These are phyloP conservation scores for Hypericum perforatum DNA, from an alignment of 345 rosid species.

Conservation along the genomic window DNA sequence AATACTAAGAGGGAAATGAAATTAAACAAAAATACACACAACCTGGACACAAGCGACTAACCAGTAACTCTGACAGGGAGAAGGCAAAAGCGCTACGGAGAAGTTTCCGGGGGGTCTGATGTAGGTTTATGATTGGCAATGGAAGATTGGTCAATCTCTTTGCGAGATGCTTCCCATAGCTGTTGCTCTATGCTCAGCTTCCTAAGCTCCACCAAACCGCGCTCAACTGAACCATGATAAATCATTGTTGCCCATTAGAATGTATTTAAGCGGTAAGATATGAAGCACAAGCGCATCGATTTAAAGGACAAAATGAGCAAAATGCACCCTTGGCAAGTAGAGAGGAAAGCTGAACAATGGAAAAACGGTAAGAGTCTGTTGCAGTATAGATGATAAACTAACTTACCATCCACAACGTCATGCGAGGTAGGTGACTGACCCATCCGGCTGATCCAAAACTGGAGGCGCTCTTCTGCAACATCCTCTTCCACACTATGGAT, in stretches of 20 bases:
- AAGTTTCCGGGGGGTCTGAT: slow-evolving; percentile 19
- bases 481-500: slow-evolving; percentile 64
- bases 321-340: no score
- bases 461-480: slow-evolving; percentile 63
- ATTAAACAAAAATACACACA: no score
- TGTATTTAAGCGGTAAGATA: no score
- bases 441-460: slow-evolving; percentile 51
- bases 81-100: slow-evolving; percentile 1
- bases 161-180: slow-evolving; percentile 83
- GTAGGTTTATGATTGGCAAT: slow-evolving; percentile 20
- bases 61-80: no score
- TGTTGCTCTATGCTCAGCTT: slow-evolving; percentile 84
- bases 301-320: not conserved
- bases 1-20: no score
- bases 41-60: no score
- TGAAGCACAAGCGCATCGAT: not conserved
- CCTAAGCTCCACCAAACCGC: slow-evolving; percentile 68
- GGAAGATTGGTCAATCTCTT: slow-evolving; percentile 36
- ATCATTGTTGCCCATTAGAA: not conserved
- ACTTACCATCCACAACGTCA: slow-evolving; percentile 70
- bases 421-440: slow-evolving; percentile 56
- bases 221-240: slow-evolving; percentile 41
- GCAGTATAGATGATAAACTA: not conserved
- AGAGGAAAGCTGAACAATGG: no score
- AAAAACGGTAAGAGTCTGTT: no score